Percentiles rank a stretch among this genome's conserved stretches.
phyloP scores from a whole-genome alignment of 192 early-diverging fungal genomes.

The Jimgerdemannia lactiflua region DNA sequence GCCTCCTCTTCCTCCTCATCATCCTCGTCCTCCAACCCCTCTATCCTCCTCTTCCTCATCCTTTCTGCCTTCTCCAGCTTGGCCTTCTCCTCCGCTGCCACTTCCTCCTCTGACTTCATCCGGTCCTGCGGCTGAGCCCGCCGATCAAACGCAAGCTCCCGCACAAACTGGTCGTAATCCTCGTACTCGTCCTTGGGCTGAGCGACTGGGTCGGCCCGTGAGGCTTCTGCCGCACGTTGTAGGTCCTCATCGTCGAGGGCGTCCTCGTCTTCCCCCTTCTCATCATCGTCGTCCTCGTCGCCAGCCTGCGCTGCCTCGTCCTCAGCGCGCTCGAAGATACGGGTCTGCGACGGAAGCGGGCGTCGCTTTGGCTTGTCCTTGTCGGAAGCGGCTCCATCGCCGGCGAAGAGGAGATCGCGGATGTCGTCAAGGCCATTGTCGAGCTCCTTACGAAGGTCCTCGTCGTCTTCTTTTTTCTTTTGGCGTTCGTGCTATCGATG shows the following conservation, averaged over 20 bases:
- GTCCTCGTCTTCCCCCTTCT: conserved; percentile 17
- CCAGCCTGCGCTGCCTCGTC: conserved; percentile 21
- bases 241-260: conserved; percentile 27
- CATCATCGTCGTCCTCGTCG: conserved; percentile 23
- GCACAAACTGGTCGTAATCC: conserved; percentile 82
- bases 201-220: background rate
- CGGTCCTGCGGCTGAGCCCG: conserved; percentile 88
- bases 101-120: conserved; percentile 92
- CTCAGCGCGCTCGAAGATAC: conserved; percentile 23
- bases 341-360: conserved; percentile 41
- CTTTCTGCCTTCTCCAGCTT: conserved; percentile 87
- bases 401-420: conserved; percentile 63
- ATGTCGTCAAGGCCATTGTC: conserved; percentile 89
- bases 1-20: conserved; percentile 58
- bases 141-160: conserved; percentile 80
- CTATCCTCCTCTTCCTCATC: conserved; percentile 78
- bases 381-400: conserved; percentile 20
- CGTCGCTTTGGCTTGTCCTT: conserved; percentile 35
- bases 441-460: conserved; percentile 74
- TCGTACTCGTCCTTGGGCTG: conserved; percentile 37
- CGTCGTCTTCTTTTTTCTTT: conserved; percentile 82
- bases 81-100: conserved; percentile 78
- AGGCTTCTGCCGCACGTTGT: background rate
- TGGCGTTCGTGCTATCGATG: conserved; percentile 73
- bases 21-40: conserved; percentile 63